These are phyloP conservation scores for Croton laevigatus DNA, from an alignment of 441 rosid species.

Conservation along the genomic window DNA sequence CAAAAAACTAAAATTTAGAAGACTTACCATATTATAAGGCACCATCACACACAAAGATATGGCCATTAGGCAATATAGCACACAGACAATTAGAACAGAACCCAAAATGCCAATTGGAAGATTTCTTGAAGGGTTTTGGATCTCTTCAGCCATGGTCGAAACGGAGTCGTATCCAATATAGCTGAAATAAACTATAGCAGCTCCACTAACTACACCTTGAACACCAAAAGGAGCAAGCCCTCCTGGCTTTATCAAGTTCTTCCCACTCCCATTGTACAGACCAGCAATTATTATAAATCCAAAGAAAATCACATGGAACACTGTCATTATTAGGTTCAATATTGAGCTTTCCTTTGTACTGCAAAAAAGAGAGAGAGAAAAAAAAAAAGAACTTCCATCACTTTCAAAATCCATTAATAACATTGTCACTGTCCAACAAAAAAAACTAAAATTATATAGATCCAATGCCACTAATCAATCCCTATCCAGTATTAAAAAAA, in stretches of 20 bases:
- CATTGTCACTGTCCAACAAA: neutral
- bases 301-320: slow-evolving; percentile 73
- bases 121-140: slow-evolving; percentile 71
- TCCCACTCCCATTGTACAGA: slow-evolving; percentile 49
- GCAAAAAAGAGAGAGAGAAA: slow-evolving; percentile 24
- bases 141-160: slow-evolving; percentile 94
- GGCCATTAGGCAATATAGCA: slow-evolving; percentile 79
- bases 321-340: slow-evolving; percentile 78
- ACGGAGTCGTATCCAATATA: slow-evolving; percentile 90
- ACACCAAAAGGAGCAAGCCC: slow-evolving; percentile 81
- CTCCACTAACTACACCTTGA: slow-evolving; percentile 72
- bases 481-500: neutral
- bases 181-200: slow-evolving; percentile 84
- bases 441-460: neutral
- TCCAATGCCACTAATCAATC: slow-evolving; percentile 12
- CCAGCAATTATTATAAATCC: slow-evolving; percentile 78
- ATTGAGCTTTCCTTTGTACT: slow-evolving; percentile 92
- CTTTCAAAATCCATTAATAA: slow-evolving; percentile 29
- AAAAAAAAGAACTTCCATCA: slow-evolving; percentile 24
- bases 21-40: slow-evolving; percentile 69
- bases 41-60: slow-evolving; percentile 71
- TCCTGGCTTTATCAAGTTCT: slow-evolving; percentile 65
- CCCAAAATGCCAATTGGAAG: slow-evolving; percentile 80
- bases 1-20: neutral
- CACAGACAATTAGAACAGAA: slow-evolving; percentile 70